Evolutionary conservation across 495 filamentous ascomycete species (phyloP), one percentile per base, ranked within the genome.

Genomic region (Xylaria scruposa): DNA sequence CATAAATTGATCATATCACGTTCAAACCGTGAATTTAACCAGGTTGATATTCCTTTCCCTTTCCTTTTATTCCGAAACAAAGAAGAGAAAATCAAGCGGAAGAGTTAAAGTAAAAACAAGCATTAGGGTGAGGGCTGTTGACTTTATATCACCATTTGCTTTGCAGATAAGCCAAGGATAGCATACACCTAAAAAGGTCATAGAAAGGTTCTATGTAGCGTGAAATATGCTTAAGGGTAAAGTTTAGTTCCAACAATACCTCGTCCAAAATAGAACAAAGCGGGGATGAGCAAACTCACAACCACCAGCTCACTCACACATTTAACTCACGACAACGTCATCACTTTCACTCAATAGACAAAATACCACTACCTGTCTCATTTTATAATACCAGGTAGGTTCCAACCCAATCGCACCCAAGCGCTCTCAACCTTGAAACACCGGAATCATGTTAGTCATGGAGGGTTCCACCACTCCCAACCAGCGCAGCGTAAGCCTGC

Each of bases 401-500:
- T 4, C 58, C 15, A 36, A 33, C n/a, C 10, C 17, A 12, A 38
- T 12, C 58, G 4, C 58, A 3, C 33, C 17, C 9, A 40, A 21
- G 33, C 33, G 13, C 17, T 8, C 38, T 38, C 8, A 9, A 0
- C 13, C 0, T 44, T 66, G 3, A 38, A 66, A 36, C 17, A 36
- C 24, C 10, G 21, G 59, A 68, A 49, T 44, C 6, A 78, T 78
- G 76, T 70, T 76, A 36, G 70, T 76, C 61, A 60, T 66, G n/a
- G 56, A 70, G 42, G 63, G 15, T 13, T n/a, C 46, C 29, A 21
- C 59, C 36, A 17, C 21, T 2, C 13, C 33, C 21, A 47, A 21
- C 2, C 47, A 56, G 12, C 54, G 56, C 3, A 51, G 60, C 40
- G 72, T 85, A 19, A 72, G 74, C 72, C 68, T 93, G 62, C 86